Conservation (phyloP, 495 filamentous ascomycete species). For the Podospora didyma region DNA sequence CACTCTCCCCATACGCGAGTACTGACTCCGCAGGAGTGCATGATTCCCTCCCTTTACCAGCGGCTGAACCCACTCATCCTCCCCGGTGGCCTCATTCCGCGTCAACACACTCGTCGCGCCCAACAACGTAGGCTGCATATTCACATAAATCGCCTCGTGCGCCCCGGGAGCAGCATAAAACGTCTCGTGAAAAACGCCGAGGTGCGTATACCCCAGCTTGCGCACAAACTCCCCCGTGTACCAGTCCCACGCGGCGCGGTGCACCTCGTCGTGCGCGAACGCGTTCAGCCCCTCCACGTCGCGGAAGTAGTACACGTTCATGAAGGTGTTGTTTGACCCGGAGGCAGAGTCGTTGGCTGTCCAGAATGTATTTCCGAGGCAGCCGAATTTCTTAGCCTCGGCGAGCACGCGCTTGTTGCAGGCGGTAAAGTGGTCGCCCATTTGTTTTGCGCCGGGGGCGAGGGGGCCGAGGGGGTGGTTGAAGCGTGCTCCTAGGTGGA, state of each 20-base stretch:
- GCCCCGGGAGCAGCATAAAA: constrained; percentile 11
- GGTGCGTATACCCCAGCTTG: not conserved
- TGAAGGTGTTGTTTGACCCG: constrained; percentile 32
- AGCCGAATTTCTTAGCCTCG: constrained; percentile 32
- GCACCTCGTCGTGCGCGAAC: constrained; percentile 46
- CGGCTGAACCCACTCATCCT: constrained; percentile 12
- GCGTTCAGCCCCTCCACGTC: constrained; percentile 41
- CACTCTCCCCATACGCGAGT: constrained; percentile 16
- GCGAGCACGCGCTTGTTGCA: constrained; percentile 9
- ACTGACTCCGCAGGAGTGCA: constrained; percentile 1
- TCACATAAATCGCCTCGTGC: constrained; percentile 18
- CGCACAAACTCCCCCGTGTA: constrained; percentile 17
- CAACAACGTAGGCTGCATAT: constrained; percentile 18
- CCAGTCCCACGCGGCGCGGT: constrained; percentile 46
- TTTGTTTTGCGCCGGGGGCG: constrained; percentile 25
- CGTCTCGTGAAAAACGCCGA: constrained; percentile 20
- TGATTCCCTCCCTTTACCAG: constrained; percentile 7
- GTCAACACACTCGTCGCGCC: not conserved
- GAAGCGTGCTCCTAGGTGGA: constrained; percentile 23
- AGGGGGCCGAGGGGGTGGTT: constrained; percentile 32
- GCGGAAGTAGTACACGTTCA: constrained; percentile 46
- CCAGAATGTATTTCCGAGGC: constrained; percentile 20
- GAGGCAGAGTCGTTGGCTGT: constrained; percentile 17
- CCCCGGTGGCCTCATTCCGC: constrained; percentile 6
- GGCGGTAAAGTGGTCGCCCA: constrained; percentile 22